These are phyloP conservation scores for Pythium sp. DNA, from an alignment of 352 stramenopile species.

Conservation along the genomic window DNA sequence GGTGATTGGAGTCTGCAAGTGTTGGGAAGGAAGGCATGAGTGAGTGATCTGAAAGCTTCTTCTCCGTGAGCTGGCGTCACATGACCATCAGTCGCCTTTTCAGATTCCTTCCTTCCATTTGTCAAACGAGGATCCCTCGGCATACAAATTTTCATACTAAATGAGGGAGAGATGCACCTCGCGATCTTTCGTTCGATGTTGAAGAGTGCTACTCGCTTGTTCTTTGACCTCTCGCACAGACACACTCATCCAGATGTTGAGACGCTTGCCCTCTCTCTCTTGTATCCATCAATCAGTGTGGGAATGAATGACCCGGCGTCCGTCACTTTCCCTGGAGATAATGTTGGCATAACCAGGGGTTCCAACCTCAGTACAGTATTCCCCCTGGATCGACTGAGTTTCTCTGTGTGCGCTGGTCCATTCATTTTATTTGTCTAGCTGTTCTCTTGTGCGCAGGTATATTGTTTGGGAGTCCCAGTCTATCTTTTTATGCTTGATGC, in stretches of 20 bases:
- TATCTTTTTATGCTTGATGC: background rate
- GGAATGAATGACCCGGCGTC: background rate
- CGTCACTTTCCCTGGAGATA: background rate
- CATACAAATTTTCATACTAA: conserved; percentile 6
- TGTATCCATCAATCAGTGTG: background rate
- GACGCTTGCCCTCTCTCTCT: background rate
- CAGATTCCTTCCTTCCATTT: background rate
- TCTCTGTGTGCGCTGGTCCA: background rate
- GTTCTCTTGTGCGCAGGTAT: background rate
- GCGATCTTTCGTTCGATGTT: conserved; percentile 3
- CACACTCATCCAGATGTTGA: background rate
- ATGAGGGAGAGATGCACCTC: background rate
- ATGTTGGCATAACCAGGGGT: too few relatives aligned
- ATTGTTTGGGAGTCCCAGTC: background rate
- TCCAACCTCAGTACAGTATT: too few relatives aligned
- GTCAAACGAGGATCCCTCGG: background rate
- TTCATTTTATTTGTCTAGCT: background rate
- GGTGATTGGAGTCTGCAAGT: background rate
- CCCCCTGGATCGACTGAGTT: too few relatives aligned
- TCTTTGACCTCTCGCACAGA: background rate
- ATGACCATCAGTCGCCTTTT: background rate
- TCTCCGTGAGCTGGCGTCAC: background rate
- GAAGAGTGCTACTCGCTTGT: background rate
- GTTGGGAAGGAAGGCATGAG: background rate
- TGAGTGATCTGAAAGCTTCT: background rate